phyloP scores from a whole-genome alignment of 1,284 basidiomycete genomes.

The Ustilago curta region DNA sequence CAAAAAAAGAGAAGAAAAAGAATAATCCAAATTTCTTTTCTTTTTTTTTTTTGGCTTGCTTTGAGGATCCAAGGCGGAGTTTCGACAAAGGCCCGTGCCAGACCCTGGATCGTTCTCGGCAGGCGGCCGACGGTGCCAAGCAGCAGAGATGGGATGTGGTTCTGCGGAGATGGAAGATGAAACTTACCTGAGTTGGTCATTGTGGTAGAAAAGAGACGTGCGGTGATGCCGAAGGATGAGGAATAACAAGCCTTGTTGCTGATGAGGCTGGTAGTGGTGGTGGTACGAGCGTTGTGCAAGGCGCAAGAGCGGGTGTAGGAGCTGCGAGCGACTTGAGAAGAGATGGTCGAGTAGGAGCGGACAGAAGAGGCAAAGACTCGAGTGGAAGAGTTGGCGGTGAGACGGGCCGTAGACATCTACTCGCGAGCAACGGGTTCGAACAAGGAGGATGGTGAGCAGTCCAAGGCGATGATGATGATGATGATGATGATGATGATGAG shows the following conservation, averaged over 20 bases:
- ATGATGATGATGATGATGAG: constrained; percentile 1
- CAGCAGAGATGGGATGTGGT: not conserved
- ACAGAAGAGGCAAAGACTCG: constrained; percentile 29
- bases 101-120: not conserved
- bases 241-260: constrained; percentile 4
- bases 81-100: not conserved
- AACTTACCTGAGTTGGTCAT: constrained; percentile 46
- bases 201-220: constrained; percentile 39
- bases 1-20: not conserved
- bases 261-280: constrained; percentile 7
- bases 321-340: constrained; percentile 43
- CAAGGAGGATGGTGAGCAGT: not conserved
- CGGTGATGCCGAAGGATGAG: constrained; percentile 14
- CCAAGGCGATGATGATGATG: not conserved
- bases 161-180: not conserved
- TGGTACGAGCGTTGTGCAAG: constrained; percentile 22
- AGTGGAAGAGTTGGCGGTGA: constrained; percentile 37
- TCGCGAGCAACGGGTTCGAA: constrained; percentile 3
- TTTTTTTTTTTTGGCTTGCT: too few relatives aligned
- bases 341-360: constrained; percentile 38
- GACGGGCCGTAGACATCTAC: constrained; percentile 51
- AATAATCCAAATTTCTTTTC: too few relatives aligned
- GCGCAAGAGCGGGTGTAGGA: constrained; percentile 17
- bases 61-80: not conserved
- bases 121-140: not conserved